Evolutionary conservation across 1,139 yeast genomes (phyloP).

Genomic region (Candida freyschussii): DNA sequence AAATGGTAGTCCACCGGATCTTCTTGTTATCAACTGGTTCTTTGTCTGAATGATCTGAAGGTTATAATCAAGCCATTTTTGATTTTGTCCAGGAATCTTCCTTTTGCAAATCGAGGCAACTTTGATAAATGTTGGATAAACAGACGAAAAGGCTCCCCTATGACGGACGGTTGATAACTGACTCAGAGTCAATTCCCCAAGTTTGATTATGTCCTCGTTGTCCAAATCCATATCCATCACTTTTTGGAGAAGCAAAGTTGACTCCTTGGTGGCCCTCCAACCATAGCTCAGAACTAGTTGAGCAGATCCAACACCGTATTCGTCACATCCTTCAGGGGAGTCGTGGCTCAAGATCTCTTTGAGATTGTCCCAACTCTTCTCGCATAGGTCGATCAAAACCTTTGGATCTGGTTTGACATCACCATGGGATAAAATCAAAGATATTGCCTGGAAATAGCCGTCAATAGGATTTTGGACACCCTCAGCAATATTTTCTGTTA

Average conservation of each 20-base stretch:
- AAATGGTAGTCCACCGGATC: slow-evolving; percentile 90
- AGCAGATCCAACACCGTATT: slow-evolving; percentile 44
- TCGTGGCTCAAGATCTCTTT: slow-evolving; percentile 58
- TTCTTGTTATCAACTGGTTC: slow-evolving; percentile 69
- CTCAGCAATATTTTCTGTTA: slow-evolving; percentile 29
- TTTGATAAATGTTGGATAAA: slow-evolving; percentile 70
- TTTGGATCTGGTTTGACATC: slow-evolving; percentile 18
- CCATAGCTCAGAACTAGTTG: slow-evolving; percentile 67
- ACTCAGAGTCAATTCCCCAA: slow-evolving; percentile 53
- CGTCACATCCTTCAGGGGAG: slow-evolving; percentile 54
- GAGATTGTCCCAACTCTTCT: slow-evolving; percentile 48
- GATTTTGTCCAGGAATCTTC: slow-evolving; percentile 37
- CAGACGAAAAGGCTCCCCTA: slow-evolving; percentile 86
- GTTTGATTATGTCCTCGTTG: slow-evolving; percentile 27
- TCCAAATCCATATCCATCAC: slow-evolving; percentile 31
- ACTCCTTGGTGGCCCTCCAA: slow-evolving; percentile 84
- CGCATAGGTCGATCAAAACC: slow-evolving; percentile 16
- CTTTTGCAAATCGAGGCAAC: slow-evolving; percentile 50
- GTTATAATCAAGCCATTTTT: slow-evolving; percentile 52
- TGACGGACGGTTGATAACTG: slow-evolving; percentile 77
- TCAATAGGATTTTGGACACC: slow-evolving; percentile 54
- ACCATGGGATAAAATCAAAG: slow-evolving; percentile 39
- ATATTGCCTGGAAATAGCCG: slow-evolving; percentile 58
- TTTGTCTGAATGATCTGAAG: slow-evolving; percentile 48
- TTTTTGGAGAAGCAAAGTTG: slow-evolving; percentile 49